Evolutionary conservation across 192 early-diverging fungal species (phyloP).

Genomic region (Pecoramyces ruminantium): DNA sequence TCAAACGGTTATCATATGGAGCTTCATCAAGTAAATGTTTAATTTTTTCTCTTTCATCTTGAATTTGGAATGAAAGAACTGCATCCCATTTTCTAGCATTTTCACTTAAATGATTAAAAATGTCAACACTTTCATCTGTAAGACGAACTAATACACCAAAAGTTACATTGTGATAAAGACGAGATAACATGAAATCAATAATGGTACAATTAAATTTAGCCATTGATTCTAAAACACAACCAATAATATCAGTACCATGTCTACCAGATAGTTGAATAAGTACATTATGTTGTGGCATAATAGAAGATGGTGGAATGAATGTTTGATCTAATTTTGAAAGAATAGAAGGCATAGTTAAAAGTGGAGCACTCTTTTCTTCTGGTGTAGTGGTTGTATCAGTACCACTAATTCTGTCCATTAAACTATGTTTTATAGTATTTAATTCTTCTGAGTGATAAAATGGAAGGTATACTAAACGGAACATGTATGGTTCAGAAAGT

Average conservation of each 20-base stretch:
- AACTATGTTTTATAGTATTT: conserved; percentile 42
- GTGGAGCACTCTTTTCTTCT: neutral
- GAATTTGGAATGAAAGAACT: conserved; percentile 62
- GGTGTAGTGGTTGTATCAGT: conserved; percentile 9
- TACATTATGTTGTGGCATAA: conserved; percentile 53
- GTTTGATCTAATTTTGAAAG: conserved; percentile 7
- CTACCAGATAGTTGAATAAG: conserved; percentile 67
- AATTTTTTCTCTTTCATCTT: conserved; percentile 24
- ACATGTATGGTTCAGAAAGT: conserved; percentile 48
- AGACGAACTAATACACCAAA: conserved; percentile 74
- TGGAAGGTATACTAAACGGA: conserved; percentile 28
- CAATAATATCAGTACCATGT: conserved; percentile 85
- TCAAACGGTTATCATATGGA: conserved; percentile 61
- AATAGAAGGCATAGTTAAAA: neutral
- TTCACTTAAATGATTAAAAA: conserved; percentile 59
- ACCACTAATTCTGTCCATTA: conserved; percentile 43
- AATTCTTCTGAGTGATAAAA: conserved; percentile 52
- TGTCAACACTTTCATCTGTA: conserved; percentile 49
- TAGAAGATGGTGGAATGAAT: conserved; percentile 24
- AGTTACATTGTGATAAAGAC: conserved; percentile 84
- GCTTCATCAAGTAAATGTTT: conserved; percentile 56
- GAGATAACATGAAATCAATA: conserved; percentile 71
- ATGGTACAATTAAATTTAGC: conserved; percentile 59
- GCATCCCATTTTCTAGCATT: conserved; percentile 76
- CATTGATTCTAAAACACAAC: conserved; percentile 55